phyloP scores from a whole-genome alignment of 805 yeast species.

The Nakazawaea ishiwadae region DNA sequence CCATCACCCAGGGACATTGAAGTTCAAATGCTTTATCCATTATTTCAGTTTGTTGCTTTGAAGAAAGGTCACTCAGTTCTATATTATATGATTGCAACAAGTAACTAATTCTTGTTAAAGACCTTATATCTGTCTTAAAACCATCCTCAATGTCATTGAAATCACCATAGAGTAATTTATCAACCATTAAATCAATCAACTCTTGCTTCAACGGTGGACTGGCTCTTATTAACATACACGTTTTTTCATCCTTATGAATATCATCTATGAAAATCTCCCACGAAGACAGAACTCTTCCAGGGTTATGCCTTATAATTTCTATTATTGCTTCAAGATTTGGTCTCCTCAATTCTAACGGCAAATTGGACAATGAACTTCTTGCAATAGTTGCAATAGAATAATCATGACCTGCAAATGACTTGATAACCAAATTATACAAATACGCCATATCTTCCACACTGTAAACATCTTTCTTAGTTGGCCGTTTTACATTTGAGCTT shows the following conservation, averaged over 20 bases:
- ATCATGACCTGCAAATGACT: slow-evolving; percentile 21
- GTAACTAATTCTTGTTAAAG: not conserved
- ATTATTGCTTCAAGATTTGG: slow-evolving; percentile 14
- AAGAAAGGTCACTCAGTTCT: too few species aligned
- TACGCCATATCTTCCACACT: slow-evolving; percentile 13
- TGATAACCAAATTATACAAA: slow-evolving; percentile 21
- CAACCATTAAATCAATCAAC: not conserved
- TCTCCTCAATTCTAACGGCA: not conserved
- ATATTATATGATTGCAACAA: not conserved
- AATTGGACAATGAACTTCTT: not conserved
- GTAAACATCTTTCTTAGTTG: not conserved
- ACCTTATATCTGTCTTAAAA: not conserved
- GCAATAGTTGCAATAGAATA: slow-evolving; percentile 22
- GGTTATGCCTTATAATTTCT: slow-evolving; percentile 27
- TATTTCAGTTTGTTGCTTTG: too few species aligned
- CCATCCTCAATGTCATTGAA: slow-evolving; percentile 6
- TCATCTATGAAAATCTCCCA: slow-evolving; percentile 24
- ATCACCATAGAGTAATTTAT: slow-evolving; percentile 8
- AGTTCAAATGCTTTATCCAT: too few species aligned
- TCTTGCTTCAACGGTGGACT: not conserved
- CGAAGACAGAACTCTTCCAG: slow-evolving; percentile 30
- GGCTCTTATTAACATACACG: not conserved
- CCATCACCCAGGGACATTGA: too few species aligned
- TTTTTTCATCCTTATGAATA: not conserved
- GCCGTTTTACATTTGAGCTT: not conserved